Conservation (phyloP, 2,329 filamentous ascomycete species). For the Chlorencoelia australis region DNA sequence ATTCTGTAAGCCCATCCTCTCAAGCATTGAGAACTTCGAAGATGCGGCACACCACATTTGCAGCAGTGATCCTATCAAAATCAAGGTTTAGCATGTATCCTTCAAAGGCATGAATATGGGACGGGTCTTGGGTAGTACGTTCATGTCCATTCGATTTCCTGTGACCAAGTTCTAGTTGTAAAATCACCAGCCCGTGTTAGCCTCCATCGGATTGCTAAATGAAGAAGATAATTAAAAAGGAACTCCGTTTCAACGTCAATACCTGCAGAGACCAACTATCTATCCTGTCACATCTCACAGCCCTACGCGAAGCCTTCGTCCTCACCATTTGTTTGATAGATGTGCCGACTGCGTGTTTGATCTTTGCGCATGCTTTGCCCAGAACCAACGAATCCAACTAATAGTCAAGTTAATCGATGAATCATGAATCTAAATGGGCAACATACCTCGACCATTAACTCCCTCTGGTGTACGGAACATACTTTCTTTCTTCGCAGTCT, state of each 20-base stretch:
- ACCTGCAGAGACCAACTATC: conserved; percentile 30
- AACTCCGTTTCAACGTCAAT: conserved; percentile 26
- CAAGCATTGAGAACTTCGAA: too few species aligned
- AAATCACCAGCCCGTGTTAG: conserved; percentile 30
- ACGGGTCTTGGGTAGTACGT: conserved; percentile 8
- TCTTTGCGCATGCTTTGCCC: conserved; percentile 96
- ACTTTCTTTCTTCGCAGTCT: conserved; percentile 72
- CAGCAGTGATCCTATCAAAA: conserved; percentile 9
- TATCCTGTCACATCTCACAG: neutral
- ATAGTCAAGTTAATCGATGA: conserved; percentile 23
- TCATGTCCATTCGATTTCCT: too few species aligned
- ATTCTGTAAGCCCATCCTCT: too few species aligned
- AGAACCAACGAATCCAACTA: conserved; percentile 93
- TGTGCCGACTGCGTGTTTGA: conserved; percentile 67
- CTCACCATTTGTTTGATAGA: conserved; percentile 71
- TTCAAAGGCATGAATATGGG: conserved; percentile 1
- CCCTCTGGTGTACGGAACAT: conserved; percentile 94
- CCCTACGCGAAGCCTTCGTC: conserved; percentile 37
- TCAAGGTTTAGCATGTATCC: conserved; percentile 10
- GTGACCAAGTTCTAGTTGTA: conserved; percentile 15
- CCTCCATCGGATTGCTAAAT: conserved; percentile 28
- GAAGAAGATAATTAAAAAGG: conserved; percentile 12
- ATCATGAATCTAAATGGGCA: neutral
- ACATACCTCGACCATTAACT: conserved; percentile 71
- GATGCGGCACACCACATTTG: too few species aligned